Evolutionary conservation across 805 yeast genomes (phyloP).

Genomic region (Kluyveromyces starmeri): DNA sequence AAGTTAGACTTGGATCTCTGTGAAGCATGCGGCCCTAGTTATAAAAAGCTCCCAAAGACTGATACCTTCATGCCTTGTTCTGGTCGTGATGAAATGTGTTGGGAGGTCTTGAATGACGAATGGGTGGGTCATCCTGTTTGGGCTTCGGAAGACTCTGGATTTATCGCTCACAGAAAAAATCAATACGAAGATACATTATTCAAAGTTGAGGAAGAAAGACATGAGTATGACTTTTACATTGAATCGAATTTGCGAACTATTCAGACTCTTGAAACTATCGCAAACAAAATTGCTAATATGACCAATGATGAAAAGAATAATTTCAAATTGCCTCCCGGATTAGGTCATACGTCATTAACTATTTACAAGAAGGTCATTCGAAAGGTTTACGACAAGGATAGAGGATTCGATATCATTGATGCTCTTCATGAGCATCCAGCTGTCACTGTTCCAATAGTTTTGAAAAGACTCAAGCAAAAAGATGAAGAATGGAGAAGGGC

Average conservation of each 20-base stretch:
- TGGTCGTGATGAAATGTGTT: slow-evolving; percentile 97
- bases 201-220: slow-evolving; percentile 95
- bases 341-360: slow-evolving; percentile 85
- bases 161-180: slow-evolving; percentile 96
- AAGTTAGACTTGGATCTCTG: slow-evolving; percentile 83
- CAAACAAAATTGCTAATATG: slow-evolving; percentile 90
- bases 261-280: slow-evolving; percentile 91
- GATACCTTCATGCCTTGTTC: slow-evolving; percentile 96
- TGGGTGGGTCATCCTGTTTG: slow-evolving; percentile 99
- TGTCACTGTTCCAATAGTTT: slow-evolving; percentile 86
- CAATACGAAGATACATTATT: slow-evolving; percentile 95
- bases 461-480: slow-evolving; percentile 89
- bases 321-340: slow-evolving; percentile 84
- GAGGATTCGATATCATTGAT: slow-evolving; percentile 93
- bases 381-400: slow-evolving; percentile 86
- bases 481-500: slow-evolving; percentile 99
- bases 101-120: slow-evolving; percentile 97
- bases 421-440: slow-evolving; percentile 94
- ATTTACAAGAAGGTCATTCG: slow-evolving; percentile 90
- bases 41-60: slow-evolving; percentile 83
- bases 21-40: slow-evolving; percentile 92
- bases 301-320: slow-evolving; percentile 76
- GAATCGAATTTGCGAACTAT: slow-evolving; percentile 92
- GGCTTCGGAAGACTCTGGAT: slow-evolving; percentile 99
- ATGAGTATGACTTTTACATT: slow-evolving; percentile 92